These are phyloP conservation scores for Sextonia rubra DNA, from an alignment of 164 flowering plant genomes.

Conservation along the genomic window DNA sequence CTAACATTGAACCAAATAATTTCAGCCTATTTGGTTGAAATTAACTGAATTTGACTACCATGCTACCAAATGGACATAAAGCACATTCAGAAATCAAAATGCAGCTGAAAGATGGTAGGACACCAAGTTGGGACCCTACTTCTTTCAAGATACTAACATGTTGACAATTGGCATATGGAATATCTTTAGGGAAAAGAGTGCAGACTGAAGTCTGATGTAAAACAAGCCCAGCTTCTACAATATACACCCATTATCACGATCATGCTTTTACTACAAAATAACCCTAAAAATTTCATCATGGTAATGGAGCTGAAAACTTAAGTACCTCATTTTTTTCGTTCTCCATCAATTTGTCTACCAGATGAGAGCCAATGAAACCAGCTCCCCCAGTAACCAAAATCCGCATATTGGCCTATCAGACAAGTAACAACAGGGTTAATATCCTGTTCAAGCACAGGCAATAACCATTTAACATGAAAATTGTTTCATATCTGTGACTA, in stretches of 20 bases:
- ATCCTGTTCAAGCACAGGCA: not conserved
- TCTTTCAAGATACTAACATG: not conserved
- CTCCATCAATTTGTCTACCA: constrained; percentile 81
- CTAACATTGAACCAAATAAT: too few relatives aligned
- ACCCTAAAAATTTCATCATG: not conserved
- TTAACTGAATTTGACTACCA: too few relatives aligned
- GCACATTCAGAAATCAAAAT: too few relatives aligned
- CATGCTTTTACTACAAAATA: not conserved
- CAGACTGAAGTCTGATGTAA: not conserved
- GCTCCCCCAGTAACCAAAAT: constrained; percentile 94
- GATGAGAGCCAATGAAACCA: constrained; percentile 94
- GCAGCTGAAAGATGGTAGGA: not conserved
- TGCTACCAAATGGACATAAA: too few relatives aligned
- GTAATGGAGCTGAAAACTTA: constrained; percentile 12
- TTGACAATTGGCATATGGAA: not conserved
- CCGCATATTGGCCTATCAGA: constrained; percentile 60
- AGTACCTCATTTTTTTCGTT: constrained; percentile 75
- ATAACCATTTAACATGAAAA: not conserved
- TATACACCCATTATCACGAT: not conserved
- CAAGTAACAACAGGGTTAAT: not conserved
- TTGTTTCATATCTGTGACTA: not conserved
- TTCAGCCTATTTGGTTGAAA: too few relatives aligned
- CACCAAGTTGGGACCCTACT: not conserved
- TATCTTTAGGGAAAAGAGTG: not conserved
- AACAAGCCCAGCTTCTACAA: too few relatives aligned